A percentile compares a stretch with the other conserved stretches of the same genome.
These are phyloP conservation scores for Neonectria magnoliae DNA, from an alignment of 2,329 filamentous ascomycete species.

Conservation along the genomic window DNA sequence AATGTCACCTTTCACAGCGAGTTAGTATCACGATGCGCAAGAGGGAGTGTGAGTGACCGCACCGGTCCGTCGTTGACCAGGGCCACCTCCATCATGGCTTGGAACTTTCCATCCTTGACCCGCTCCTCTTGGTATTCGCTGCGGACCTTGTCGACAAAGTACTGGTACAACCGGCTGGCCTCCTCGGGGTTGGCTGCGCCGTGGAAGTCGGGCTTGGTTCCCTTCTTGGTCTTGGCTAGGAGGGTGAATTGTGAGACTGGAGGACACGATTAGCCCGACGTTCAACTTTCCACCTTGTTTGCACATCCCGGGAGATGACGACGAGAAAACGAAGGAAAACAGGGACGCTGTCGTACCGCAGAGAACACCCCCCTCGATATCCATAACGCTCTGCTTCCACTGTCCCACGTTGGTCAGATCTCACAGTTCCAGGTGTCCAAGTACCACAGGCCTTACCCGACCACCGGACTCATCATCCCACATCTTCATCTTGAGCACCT, in stretches of 20 bases:
- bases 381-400: conserved; percentile 92
- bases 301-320: not conserved
- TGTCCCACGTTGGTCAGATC: conserved; percentile 49
- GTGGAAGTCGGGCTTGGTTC: conserved; percentile 94
- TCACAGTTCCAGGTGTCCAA: conserved; percentile 15
- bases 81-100: conserved; percentile 98
- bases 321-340: no score
- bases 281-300: conserved; percentile 3
- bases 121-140: conserved; percentile 75
- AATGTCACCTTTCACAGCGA: conserved; percentile 18
- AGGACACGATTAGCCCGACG: not conserved
- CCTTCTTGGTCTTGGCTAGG: conserved; percentile 92
- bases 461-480: conserved; percentile 85
- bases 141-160: conserved; percentile 82
- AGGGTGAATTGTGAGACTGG: conserved; percentile 97
- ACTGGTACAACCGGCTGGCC: conserved; percentile 83
- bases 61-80: conserved; percentile 87
- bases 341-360: conserved; percentile 71
- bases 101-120: conserved; percentile 96
- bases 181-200: conserved; percentile 82
- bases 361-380: conserved; percentile 91
- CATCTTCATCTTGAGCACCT: conserved; percentile 88
- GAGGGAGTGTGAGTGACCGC: conserved; percentile 34
- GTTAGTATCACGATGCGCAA: conserved; percentile 7
- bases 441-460: conserved; percentile 58